These are phyloP conservation scores for Penicillium soppii DNA, from an alignment of 495 filamentous ascomycete species.

Conservation along the genomic window DNA sequence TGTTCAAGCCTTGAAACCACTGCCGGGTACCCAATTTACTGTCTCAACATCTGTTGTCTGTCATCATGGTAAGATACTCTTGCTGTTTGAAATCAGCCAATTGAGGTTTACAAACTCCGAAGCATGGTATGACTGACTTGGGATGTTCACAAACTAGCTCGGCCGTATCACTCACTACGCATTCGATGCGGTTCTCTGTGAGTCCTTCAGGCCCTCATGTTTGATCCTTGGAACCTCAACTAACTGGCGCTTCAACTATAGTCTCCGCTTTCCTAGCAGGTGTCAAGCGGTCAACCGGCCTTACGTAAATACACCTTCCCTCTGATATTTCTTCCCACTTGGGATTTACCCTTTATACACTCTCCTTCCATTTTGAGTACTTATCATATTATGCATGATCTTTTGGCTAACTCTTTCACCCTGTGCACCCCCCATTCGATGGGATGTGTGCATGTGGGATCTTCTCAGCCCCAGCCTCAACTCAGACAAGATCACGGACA, in stretches of 20 bases:
- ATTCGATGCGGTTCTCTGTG: slow-evolving; percentile 92
- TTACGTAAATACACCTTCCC: slow-evolving; percentile 73
- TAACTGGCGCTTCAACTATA: slow-evolving; percentile 34
- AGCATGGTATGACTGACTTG: slow-evolving; percentile 12
- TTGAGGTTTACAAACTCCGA: neutral
- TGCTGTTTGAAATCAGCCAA: neutral
- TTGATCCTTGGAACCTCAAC: slow-evolving; percentile 2
- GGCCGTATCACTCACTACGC: slow-evolving; percentile 91
- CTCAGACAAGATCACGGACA: slow-evolving; percentile 80
- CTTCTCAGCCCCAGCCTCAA: slow-evolving; percentile 75
- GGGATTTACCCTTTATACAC: neutral
- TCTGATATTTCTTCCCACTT: slow-evolving; percentile 3
- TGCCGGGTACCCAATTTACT: neutral
- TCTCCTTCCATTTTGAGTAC: neutral
- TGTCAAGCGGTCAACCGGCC: slow-evolving; percentile 91
- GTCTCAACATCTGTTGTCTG: neutral
- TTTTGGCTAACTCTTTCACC: slow-evolving; percentile 31
- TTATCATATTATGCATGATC: neutral
- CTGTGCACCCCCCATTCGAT: slow-evolving; percentile 31
- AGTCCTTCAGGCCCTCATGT: slow-evolving; percentile 26
- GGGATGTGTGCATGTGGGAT: slow-evolving; percentile 35
- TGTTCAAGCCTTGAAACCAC: neutral
- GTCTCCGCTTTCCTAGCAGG: slow-evolving; percentile 96
- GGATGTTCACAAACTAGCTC: slow-evolving; percentile 57
- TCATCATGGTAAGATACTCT: slow-evolving; percentile 24